These are phyloP conservation scores for Lotmaria passim DNA, from an alignment of 208 protist genomes.

Conservation along the genomic window DNA sequence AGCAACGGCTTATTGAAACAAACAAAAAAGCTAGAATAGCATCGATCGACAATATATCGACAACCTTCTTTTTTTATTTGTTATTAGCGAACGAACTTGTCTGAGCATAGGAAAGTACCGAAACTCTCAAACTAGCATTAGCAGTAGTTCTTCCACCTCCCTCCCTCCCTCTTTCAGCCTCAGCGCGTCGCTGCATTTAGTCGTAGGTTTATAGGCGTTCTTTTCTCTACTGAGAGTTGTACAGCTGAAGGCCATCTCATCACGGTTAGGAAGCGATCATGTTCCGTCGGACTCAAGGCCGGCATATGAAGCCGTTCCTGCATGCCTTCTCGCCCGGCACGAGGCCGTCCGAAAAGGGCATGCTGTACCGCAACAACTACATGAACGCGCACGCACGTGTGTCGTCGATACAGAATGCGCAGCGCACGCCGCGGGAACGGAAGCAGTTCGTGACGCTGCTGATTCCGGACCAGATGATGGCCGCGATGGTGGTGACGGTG, in stretches of 20 bases:
- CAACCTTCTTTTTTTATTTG: no score
- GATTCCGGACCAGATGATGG: constrained; percentile 79
- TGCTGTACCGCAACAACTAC: constrained; percentile 90
- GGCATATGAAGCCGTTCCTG: constrained; percentile 76
- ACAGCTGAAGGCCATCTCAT: no score
- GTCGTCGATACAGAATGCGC: constrained; percentile 62
- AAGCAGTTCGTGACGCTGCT: constrained; percentile 63
- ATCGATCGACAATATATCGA: no score
- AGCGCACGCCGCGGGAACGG: constrained; percentile 62
- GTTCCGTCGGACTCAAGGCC: constrained; percentile 51
- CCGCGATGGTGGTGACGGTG: constrained; percentile 10
- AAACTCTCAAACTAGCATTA: no score
- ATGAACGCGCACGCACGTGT: constrained; percentile 83
- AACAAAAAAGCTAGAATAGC: no score
- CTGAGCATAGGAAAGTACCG: no score
- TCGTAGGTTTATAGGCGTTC: not conserved
- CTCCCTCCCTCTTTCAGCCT: no score
- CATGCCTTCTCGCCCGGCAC: constrained; percentile 85
- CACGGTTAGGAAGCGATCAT: constrained; percentile 35
- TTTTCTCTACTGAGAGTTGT: no score
- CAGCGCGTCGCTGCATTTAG: no score
- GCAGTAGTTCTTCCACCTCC: no score
- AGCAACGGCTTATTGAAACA: no score
- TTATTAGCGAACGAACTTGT: no score
- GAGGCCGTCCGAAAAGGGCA: constrained; percentile 80